Evolutionary conservation across 805 yeast genomes (phyloP), one percentile per base, ranked within the genome.

Genomic region (Pichia insulana): DNA sequence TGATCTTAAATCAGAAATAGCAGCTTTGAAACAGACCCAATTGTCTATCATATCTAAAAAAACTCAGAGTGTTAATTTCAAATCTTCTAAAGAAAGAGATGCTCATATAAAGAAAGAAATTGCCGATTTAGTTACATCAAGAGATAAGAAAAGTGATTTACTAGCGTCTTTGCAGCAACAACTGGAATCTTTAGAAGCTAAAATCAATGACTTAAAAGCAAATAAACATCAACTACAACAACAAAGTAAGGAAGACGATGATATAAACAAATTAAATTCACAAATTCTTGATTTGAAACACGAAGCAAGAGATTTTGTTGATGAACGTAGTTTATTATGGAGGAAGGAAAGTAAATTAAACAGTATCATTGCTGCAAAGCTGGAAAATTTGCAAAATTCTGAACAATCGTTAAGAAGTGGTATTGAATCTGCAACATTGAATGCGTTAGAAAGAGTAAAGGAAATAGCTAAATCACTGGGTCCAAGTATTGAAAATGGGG

Each of bases 311-410:
- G 60, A 56, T 2, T 66, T 76, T 22, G 69, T 74, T 11, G 95
- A 87, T 52, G 70, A 76, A 46, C 73, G 94, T 51, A 87, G 83
- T 55, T 63, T 61, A 8, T 62, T 81, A 10, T 86, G 95, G 95
- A 74, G 96, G 54, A 78, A 80, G 18, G 92, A 86, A 50, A 77
- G 83, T 38, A 77, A 76, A 51, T 61, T 73, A 32, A 74, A 72
- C 46, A 71, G 82, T n/a, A 62, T 77, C 13, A 55, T 69, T 11
- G 71, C 81, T 2, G 61, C 78, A 11, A 64, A 66, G 10, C 73
- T 73, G 37, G 84, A 80, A 34, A 68, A 79, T 11, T 25, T 45
- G 12, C 67, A 65, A 19, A 63, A 62, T 35, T 79, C 86, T 2
- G 80, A 76, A 48, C 73, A 83, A 48, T 57, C 66, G 19, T 76